Evolutionary conservation across 768 basidiomycete species (phyloP).

Genomic region (Porphyrellus cyaneotinctus): DNA sequence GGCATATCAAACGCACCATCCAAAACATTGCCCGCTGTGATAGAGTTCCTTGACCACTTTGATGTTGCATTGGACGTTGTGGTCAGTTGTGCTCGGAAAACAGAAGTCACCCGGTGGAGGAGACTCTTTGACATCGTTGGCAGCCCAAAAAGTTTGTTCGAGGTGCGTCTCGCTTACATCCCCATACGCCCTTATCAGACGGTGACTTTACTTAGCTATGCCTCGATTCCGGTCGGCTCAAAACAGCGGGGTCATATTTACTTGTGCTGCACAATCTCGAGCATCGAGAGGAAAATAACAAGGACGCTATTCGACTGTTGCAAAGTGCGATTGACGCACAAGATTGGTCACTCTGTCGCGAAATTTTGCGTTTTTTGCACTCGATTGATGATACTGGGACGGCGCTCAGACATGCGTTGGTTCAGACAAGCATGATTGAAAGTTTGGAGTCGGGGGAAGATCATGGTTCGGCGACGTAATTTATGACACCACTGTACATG

Average conservation of each 20-base stretch:
- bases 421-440: slow-evolving; percentile 41
- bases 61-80: slow-evolving; percentile 89
- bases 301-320: slow-evolving; percentile 78
- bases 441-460: not conserved
- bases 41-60: slow-evolving; percentile 95
- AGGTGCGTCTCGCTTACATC: slow-evolving; percentile 46
- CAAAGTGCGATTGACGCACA: slow-evolving; percentile 68
- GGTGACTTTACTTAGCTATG: slow-evolving; percentile 59
- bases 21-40: slow-evolving; percentile 54
- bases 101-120: slow-evolving; percentile 88
- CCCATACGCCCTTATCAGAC: not conserved
- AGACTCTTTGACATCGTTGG: slow-evolving; percentile 88
- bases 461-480: not conserved
- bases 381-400: slow-evolving; percentile 86
- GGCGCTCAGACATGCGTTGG: slow-evolving; percentile 60
- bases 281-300: slow-evolving; percentile 72
- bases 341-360: slow-evolving; percentile 90
- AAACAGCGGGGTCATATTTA: slow-evolving; percentile 89
- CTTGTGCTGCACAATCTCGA: slow-evolving; percentile 93
- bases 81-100: slow-evolving; percentile 94
- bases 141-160: slow-evolving; percentile 85
- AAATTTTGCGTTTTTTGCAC: slow-evolving; percentile 87
- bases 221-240: slow-evolving; percentile 63
- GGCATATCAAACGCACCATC: slow-evolving; percentile 19
- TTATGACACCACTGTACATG: not conserved